Conservation (phyloP, 176 grass and related monocot species). For the Poa pratensis region DNA sequence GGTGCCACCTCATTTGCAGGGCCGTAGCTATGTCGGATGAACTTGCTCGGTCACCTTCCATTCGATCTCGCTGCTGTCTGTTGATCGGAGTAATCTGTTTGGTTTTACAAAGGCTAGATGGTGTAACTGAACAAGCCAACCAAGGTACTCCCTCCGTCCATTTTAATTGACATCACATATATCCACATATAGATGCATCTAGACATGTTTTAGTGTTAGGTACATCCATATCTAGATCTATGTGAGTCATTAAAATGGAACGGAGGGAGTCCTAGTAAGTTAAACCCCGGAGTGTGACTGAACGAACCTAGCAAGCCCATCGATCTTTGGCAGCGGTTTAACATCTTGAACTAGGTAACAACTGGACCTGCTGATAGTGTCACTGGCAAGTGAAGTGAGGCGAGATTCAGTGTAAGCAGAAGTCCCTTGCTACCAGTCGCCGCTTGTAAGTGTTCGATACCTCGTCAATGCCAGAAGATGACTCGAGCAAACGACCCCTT, state of each 20-base stretch:
- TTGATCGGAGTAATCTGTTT: not conserved
- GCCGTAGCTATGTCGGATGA: not conserved
- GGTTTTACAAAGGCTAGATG: not conserved
- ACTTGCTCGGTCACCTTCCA: not conserved
- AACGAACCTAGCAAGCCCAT: too few species aligned
- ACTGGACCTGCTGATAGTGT: too few species aligned
- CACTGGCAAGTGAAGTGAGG: not conserved
- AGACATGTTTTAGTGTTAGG: too few species aligned
- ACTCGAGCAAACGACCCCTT: not conserved
- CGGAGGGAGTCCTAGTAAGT: too few species aligned
- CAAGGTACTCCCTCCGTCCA: too few species aligned
- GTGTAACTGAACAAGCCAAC: not conserved
- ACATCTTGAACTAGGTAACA: too few species aligned
- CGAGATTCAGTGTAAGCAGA: conserved; percentile 4
- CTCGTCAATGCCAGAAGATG: not conserved
- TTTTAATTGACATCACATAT: too few species aligned
- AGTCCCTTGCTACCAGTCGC: not conserved
- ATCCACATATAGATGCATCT: too few species aligned
- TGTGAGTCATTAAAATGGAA: too few species aligned
- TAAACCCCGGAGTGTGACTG: not conserved
- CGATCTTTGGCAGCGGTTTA: too few species aligned
- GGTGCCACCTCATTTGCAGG: not conserved
- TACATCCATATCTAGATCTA: too few species aligned
- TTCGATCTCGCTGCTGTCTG: not conserved
- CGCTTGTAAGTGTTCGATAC: not conserved